These are phyloP conservation scores for Leccinum fuscescens DNA, from an alignment of 1,284 basidiomycete genomes.

Conservation along the genomic window DNA sequence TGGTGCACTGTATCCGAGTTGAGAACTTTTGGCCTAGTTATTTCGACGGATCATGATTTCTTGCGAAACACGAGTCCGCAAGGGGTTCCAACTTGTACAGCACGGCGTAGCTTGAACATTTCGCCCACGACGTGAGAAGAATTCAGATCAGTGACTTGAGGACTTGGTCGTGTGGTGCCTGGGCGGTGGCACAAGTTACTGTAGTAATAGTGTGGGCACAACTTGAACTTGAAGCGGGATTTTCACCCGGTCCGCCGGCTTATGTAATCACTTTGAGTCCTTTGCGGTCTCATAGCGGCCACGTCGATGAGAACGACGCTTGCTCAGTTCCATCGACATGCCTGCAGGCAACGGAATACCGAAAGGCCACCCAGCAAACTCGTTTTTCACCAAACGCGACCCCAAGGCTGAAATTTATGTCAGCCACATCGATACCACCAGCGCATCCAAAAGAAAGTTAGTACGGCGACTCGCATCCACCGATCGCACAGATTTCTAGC, in stretches of 20 bases:
- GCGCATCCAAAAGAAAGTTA: slow-evolving; percentile 24
- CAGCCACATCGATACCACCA: slow-evolving; percentile 29
- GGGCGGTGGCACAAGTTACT: no score
- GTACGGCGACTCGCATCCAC: slow-evolving; percentile 3
- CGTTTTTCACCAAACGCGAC: slow-evolving; percentile 20
- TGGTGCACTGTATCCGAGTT: background rate
- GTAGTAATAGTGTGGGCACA: no score
- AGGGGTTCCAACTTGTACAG: background rate
- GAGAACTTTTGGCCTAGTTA: background rate
- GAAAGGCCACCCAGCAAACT: slow-evolving; percentile 24
- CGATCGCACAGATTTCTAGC: background rate
- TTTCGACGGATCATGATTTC: background rate
- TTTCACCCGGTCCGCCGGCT: slow-evolving; percentile 4
- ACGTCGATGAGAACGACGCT: slow-evolving; percentile 4
- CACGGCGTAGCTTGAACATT: background rate
- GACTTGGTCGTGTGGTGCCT: background rate
- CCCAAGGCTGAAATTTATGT: slow-evolving; percentile 28
- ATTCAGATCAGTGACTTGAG: background rate
- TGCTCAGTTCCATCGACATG: slow-evolving; percentile 17
- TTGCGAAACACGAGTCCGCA: background rate
- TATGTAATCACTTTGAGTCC: slow-evolving; percentile 17
- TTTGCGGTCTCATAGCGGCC: background rate
- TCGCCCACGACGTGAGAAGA: background rate
- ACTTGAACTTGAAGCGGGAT: background rate
- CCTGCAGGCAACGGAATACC: slow-evolving; percentile 26